Percentiles rank a stretch among this genome's conserved stretches.
phyloP scores from a whole-genome alignment of 139 green algal species.

The Tetradesmus lagerheimii region DNA sequence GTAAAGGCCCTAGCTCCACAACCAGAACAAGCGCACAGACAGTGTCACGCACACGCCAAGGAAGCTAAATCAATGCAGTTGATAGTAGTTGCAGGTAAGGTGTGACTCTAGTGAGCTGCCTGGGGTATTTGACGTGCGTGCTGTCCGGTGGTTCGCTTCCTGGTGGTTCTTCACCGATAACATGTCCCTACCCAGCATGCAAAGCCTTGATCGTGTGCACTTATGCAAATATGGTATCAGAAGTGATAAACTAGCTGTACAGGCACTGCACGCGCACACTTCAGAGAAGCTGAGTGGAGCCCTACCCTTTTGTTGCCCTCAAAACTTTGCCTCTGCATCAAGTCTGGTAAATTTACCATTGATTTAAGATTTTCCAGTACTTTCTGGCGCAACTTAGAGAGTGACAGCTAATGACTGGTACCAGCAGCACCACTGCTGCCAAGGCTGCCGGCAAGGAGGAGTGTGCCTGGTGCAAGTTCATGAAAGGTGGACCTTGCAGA shows the following conservation, averaged over 20 bases:
- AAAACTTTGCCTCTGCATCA: neutral
- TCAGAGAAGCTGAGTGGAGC: neutral
- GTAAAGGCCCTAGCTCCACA: neutral
- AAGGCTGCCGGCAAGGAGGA: conserved; percentile 9
- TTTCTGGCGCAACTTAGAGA: neutral
- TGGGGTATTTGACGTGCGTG: neutral
- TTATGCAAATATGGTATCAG: neutral
- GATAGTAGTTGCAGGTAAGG: no score
- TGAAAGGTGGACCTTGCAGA: conserved; percentile 43
- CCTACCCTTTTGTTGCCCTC: neutral
- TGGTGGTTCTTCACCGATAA: neutral
- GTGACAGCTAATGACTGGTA: neutral
- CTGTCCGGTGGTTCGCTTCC: neutral
- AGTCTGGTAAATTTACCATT: no score
- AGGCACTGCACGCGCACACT: no score
- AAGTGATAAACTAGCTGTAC: no score
- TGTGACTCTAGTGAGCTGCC: neutral
- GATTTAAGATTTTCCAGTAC: no score
- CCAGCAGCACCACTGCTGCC: neutral
- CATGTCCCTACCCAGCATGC: neutral
- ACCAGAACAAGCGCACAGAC: neutral
- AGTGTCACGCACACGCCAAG: neutral
- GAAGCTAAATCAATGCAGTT: neutral
- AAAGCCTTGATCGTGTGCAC: neutral
- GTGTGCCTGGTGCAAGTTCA: conserved; percentile 50